Conservation (phyloP, 805 yeast genomes). For the Metschnikowia kofuensis region DNA sequence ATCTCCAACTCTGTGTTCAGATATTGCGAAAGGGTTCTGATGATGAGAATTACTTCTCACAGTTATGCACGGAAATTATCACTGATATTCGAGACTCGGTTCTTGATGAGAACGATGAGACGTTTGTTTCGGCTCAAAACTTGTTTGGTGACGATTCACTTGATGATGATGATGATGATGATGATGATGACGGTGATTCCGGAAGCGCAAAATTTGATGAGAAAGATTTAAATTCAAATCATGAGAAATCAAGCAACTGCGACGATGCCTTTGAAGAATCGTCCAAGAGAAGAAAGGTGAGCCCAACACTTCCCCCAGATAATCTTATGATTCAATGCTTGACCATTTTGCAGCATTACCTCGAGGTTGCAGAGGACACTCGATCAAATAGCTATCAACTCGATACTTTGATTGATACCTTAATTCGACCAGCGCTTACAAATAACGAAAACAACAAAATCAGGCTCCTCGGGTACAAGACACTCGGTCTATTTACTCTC, state of each 20-base stretch:
- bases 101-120: conserved; percentile 35
- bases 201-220: conserved; percentile 21
- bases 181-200: conserved; percentile 3
- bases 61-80: conserved; percentile 80
- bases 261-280: conserved; percentile 29
- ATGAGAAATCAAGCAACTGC: conserved; percentile 20
- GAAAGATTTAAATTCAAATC: conserved; percentile 25
- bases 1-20: conserved; percentile 54
- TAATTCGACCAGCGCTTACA: conserved; percentile 71
- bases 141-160: conserved; percentile 16
- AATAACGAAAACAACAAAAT: conserved; percentile 45
- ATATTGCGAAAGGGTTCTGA: conserved; percentile 70
- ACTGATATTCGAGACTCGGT: conserved; percentile 78
- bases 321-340: conserved; percentile 61
- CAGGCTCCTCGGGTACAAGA: conserved; percentile 65
- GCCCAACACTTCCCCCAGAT: conserved; percentile 41
- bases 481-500: conserved; percentile 78
- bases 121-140: conserved; percentile 26
- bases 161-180: conserved; percentile 15
- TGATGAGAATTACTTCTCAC: conserved; percentile 79
- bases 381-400: conserved; percentile 63
- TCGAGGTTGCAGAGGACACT: conserved; percentile 65
- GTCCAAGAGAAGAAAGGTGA: conserved; percentile 32
- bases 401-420: conserved; percentile 67
- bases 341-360: conserved; percentile 61